Evolutionary conservation across 495 filamentous ascomycete genomes (phyloP).

Genomic region (Podospora australis): DNA sequence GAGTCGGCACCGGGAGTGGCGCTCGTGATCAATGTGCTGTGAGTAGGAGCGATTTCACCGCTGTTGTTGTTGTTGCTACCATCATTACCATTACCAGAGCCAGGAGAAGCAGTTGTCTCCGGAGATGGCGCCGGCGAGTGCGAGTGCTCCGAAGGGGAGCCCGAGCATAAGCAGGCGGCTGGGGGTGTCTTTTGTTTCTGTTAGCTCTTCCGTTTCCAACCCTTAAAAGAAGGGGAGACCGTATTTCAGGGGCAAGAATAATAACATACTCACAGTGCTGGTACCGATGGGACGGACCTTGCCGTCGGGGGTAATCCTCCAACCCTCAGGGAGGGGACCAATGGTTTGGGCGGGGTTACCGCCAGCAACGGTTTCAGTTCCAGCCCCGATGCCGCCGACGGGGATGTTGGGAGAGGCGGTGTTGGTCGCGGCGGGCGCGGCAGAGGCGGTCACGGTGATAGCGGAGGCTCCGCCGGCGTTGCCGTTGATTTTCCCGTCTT

Average conservation of each 20-base stretch:
- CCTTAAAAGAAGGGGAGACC: neutral
- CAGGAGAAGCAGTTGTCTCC: no score
- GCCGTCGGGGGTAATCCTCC: conserved; percentile 65
- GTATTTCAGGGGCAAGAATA: neutral
- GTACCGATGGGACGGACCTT: conserved; percentile 56
- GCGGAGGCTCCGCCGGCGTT: conserved; percentile 40
- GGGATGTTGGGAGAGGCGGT: conserved; percentile 31
- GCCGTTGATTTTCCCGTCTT: conserved; percentile 56
- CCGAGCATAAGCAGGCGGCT: neutral
- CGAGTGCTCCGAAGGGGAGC: neutral
- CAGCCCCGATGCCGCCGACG: conserved; percentile 56
- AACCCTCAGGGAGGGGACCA: conserved; percentile 56
- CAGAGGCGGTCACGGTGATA: conserved; percentile 42
- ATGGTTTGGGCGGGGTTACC: conserved; percentile 42
- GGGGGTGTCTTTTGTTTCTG: conserved; percentile 11
- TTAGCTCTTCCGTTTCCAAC: neutral
- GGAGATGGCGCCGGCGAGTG: conserved; percentile 1
- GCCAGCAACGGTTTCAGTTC: conserved; percentile 36
- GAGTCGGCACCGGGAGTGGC: no score
- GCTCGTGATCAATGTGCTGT: no score
- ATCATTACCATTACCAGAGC: no score
- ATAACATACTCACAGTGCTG: conserved; percentile 25
- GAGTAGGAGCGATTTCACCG: no score
- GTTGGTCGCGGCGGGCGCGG: conserved; percentile 30
- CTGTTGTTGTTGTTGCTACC: no score